Evolutionary conservation across 1,284 basidiomycete genomes (phyloP).

Genomic region (Ceratobasidium sp.): DNA sequence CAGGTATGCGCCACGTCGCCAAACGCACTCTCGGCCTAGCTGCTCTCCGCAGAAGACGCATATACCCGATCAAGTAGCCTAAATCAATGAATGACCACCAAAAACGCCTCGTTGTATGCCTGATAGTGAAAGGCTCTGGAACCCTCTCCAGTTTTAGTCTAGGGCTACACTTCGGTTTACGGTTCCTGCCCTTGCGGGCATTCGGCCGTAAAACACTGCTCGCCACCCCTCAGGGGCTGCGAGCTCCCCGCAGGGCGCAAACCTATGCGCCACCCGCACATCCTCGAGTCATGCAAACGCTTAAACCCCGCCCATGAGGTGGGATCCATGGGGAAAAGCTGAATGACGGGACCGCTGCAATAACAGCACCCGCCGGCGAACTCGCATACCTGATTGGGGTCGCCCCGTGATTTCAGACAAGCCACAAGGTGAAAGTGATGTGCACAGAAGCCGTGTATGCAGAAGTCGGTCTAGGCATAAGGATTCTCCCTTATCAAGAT

Average conservation of each 20-base stretch:
- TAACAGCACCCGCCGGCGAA: slow-evolving; percentile 1
- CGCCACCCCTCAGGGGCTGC: background rate
- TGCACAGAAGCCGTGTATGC: background rate
- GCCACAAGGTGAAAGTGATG: background rate
- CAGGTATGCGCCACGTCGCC: no score
- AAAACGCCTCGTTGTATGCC: no score
- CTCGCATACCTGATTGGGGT: background rate
- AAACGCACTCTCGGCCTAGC: no score
- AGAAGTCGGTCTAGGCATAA: background rate
- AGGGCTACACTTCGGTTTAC: no score
- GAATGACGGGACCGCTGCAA: background rate
- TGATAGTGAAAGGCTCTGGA: no score
- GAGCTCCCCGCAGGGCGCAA: background rate
- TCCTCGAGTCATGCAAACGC: background rate
- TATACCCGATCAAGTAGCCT: no score
- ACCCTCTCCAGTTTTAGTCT: no score
- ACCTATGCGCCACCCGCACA: background rate
- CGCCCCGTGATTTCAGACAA: background rate
- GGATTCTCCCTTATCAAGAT: slow-evolving; percentile 15
- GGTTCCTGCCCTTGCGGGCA: background rate
- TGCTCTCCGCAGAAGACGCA: no score
- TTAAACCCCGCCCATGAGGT: background rate
- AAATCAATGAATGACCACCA: no score
- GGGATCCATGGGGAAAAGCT: background rate
- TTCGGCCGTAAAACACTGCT: background rate